Conservation (phyloP, 73 alveolate genomes). For the Paramecium caudatum region DNA sequence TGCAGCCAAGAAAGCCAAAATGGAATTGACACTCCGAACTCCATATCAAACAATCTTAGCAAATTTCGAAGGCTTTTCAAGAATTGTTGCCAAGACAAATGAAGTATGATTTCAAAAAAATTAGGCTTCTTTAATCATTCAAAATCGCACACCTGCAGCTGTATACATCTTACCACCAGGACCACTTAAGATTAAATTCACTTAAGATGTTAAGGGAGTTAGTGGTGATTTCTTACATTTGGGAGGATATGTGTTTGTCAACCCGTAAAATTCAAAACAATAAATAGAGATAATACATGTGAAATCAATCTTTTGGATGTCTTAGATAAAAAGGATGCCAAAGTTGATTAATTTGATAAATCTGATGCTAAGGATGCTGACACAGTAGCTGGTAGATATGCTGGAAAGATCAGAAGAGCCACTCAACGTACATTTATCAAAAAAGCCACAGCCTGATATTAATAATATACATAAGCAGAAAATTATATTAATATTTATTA, state of each 20-base stretch:
- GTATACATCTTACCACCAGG: conserved; percentile 77
- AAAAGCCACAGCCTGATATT: conserved; percentile 71
- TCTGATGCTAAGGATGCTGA: conserved; percentile 72
- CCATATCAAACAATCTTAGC: conserved; percentile 69
- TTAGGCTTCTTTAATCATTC: conserved; percentile 75
- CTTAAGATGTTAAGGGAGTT: conserved; percentile 68
- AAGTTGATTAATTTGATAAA: conserved; percentile 76
- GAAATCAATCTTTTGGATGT: conserved; percentile 74
- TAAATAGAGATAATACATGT: conserved; percentile 70
- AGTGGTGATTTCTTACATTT: conserved; percentile 76
- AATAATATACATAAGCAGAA: conserved; percentile 45
- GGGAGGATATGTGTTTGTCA: conserved; percentile 76
- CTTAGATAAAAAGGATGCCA: conserved; percentile 75
- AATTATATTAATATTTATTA: no score
- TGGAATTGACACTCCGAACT: conserved; percentile 78
- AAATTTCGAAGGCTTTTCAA: conserved; percentile 71
- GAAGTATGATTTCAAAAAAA: conserved; percentile 12
- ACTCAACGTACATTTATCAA: conserved; percentile 67
- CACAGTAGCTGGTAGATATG: conserved; percentile 77
- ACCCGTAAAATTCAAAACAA: conserved; percentile 51
- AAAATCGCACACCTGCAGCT: conserved; percentile 76
- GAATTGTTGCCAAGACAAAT: conserved; percentile 75
- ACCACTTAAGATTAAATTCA: conserved; percentile 72
- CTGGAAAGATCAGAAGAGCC: conserved; percentile 70
- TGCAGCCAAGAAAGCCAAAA: conserved; percentile 70